These are phyloP conservation scores for Glebionis coronaria DNA, from an alignment of 129 eudicot genomes.

Conservation along the genomic window DNA sequence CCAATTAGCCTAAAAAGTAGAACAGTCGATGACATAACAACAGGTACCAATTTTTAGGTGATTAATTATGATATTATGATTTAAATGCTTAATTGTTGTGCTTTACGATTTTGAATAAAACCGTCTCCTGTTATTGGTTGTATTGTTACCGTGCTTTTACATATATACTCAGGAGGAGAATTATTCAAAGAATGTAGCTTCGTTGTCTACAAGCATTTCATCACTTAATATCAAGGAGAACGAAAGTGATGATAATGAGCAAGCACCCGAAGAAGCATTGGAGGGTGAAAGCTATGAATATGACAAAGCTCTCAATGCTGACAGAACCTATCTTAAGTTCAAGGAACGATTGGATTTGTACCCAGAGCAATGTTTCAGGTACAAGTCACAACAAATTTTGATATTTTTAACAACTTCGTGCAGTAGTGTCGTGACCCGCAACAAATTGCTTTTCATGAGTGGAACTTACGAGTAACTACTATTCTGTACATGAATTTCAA, in stretches of 20 bases:
- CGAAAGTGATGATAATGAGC: constrained; percentile 38
- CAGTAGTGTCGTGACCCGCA: not conserved
- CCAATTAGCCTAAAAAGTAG: constrained; percentile 31
- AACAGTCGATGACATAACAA: constrained; percentile 31
- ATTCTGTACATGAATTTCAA: too few species aligned
- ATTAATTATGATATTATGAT: not conserved
- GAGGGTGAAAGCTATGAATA: constrained; percentile 84
- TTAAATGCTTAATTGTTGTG: constrained; percentile 19
- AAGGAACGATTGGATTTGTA: too few species aligned
- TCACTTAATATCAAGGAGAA: too few species aligned
- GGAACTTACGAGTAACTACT: too few species aligned
- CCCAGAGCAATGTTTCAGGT: too few species aligned
- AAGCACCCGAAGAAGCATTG: constrained; percentile 57
- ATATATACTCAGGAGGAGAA: constrained; percentile 48
- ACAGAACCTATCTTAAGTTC: too few species aligned
- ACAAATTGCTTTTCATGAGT: too few species aligned
- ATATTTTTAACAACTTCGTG: too few species aligned
- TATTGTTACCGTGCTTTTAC: constrained; percentile 90
- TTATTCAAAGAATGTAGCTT: too few species aligned
- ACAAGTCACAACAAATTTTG: too few species aligned
- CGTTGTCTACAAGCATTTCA: too few species aligned
- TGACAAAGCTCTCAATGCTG: constrained; percentile 65
- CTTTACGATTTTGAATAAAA: not conserved
- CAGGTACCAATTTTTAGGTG: constrained; percentile 33
- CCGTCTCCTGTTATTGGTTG: constrained; percentile 16